Conservation (phyloP, 2,329 filamentous ascomycete species). For the Ophiostoma piceae region DNA sequence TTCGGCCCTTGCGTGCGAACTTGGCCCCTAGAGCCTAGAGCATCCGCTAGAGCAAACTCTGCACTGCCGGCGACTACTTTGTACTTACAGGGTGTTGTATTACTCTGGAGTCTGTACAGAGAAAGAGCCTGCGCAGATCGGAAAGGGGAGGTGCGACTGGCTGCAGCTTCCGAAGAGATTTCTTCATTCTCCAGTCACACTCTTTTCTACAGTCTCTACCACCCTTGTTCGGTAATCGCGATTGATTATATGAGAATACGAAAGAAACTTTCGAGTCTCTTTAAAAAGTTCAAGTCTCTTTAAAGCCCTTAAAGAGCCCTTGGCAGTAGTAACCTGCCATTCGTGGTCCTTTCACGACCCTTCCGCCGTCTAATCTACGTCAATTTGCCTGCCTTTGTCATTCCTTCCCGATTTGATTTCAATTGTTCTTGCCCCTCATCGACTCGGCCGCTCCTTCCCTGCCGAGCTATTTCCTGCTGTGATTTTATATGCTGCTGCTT, state of each 20-base stretch:
- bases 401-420: slow-evolving; percentile 19
- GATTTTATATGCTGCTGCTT: neutral
- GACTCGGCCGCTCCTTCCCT: slow-evolving; percentile 25
- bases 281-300: no score
- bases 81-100: no score
- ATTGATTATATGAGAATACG: neutral
- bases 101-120: no score
- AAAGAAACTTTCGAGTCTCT: neutral
- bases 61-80: slow-evolving; percentile 11
- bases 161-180: slow-evolving; percentile 7
- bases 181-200: slow-evolving; percentile 11
- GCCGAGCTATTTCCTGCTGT: slow-evolving; percentile 17
- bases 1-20: neutral
- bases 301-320: no score
- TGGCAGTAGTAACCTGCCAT: neutral
- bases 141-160: slow-evolving; percentile 13
- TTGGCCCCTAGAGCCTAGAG: slow-evolving; percentile 3
- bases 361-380: no score
- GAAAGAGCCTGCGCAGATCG: neutral
- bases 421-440: slow-evolving; percentile 26
- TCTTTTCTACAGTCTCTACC: neutral
- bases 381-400: neutral
- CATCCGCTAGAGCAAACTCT: slow-evolving; percentile 15
- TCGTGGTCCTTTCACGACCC: neutral
- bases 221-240: neutral